These are phyloP conservation scores for Raffaelea ambrosiae DNA, from an alignment of 2,329 filamentous ascomycete species.

Conservation along the genomic window DNA sequence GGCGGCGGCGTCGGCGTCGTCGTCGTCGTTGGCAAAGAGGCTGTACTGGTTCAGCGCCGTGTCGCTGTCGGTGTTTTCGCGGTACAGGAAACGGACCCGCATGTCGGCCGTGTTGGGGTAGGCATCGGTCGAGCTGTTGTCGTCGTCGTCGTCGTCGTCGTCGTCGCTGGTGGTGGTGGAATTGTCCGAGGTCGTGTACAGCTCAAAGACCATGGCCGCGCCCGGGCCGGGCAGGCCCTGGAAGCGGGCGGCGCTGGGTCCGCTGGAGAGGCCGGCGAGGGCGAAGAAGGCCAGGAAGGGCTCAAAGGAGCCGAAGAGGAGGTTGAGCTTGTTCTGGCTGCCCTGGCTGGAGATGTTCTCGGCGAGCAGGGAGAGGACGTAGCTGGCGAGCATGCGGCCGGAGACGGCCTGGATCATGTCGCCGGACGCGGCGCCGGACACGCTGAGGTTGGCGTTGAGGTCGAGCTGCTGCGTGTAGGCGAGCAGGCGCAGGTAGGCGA, in stretches of 20 bases:
- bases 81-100: constrained; percentile 47
- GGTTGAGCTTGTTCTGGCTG: constrained; percentile 35
- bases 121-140: neutral
- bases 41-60: constrained; percentile 26
- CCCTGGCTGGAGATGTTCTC: constrained; percentile 30
- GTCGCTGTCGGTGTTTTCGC: constrained; percentile 32
- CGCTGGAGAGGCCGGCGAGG: constrained; percentile 36
- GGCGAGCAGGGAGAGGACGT: constrained; percentile 33
- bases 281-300: constrained; percentile 48
- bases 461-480: constrained; percentile 60
- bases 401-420: constrained; percentile 39
- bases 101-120: constrained; percentile 30
- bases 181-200: constrained; percentile 32
- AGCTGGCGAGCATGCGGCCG: constrained; percentile 41
- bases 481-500: constrained; percentile 49
- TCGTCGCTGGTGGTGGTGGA: constrained; percentile 4
- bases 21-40: constrained; percentile 29
- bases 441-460: constrained; percentile 47
- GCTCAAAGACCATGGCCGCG: constrained; percentile 66
- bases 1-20: constrained; percentile 21
- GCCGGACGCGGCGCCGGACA: constrained; percentile 33
- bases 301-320: constrained; percentile 46
- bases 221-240: constrained; percentile 55
- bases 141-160: neutral
- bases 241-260: constrained; percentile 44